These are phyloP conservation scores for Erucastrum elatum DNA, from an alignment of 345 rosid species.

Conservation along the genomic window DNA sequence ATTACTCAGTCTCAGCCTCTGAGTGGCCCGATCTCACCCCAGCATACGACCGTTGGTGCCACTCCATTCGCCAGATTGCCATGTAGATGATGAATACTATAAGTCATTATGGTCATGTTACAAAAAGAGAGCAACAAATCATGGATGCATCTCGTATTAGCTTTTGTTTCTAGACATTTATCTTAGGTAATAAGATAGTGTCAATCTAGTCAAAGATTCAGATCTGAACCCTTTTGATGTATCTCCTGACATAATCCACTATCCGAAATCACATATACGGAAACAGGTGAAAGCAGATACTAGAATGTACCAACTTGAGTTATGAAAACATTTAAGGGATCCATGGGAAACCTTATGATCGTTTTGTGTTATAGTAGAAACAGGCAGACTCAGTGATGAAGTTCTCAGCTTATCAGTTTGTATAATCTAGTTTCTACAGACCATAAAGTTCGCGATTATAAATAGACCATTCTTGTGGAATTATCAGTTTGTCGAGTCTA, in stretches of 20 bases:
- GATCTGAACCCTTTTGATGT: background rate
- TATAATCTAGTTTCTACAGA: too few species aligned
- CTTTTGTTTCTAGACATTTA: slow-evolving; percentile 21
- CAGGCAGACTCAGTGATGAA: too few species aligned
- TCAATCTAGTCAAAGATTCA: slow-evolving; percentile 18
- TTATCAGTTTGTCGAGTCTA: too few species aligned
- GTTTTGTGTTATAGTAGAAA: too few species aligned
- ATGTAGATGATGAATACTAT: slow-evolving; percentile 17
- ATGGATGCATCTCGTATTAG: slow-evolving; percentile 14
- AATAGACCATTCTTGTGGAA: too few species aligned
- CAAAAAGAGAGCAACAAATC: background rate
- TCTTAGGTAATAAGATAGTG: slow-evolving; percentile 27
- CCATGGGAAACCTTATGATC: too few species aligned
- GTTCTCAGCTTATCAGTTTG: too few species aligned
- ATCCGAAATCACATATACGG: background rate
- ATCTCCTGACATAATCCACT: background rate
- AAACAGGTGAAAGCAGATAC: too few species aligned
- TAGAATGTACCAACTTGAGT: too few species aligned
- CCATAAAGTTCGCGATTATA: too few species aligned
- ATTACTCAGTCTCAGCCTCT: slow-evolving; percentile 56
- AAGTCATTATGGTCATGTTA: background rate
- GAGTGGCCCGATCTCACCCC: slow-evolving; percentile 77
- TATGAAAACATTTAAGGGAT: too few species aligned
- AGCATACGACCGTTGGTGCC: slow-evolving; percentile 76
- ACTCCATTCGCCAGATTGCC: slow-evolving; percentile 50